Conservation (phyloP, 768 basidiomycete species). For the Termitomyces sp. region DNA sequence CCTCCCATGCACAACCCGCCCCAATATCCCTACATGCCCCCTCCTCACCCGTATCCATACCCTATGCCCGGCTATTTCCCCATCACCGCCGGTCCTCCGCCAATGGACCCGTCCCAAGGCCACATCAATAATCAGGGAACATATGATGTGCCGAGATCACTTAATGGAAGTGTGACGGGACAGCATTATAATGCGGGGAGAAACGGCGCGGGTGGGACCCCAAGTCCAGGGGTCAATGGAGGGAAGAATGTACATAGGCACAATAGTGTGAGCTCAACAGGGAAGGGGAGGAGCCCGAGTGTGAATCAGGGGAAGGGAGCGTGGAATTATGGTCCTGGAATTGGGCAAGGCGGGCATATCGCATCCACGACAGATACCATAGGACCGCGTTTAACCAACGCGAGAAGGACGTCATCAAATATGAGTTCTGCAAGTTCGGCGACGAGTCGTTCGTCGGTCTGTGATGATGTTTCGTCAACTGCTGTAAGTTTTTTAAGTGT, state of each 20-base stretch:
- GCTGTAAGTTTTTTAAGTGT: slow-evolving; percentile 47
- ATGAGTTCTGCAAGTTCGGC: slow-evolving; percentile 43
- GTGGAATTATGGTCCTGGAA: slow-evolving; percentile 70
- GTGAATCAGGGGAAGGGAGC: slow-evolving; percentile 33
- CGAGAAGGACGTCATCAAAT: slow-evolving; percentile 39
- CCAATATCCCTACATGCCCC: slow-evolving; percentile 27
- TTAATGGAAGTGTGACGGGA: slow-evolving; percentile 21
- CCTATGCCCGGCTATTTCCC: slow-evolving; percentile 24
- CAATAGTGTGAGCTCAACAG: slow-evolving; percentile 22
- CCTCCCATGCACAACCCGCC: slow-evolving; percentile 24
- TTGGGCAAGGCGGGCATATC: slow-evolving; percentile 39
- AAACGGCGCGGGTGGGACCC: slow-evolving; percentile 16
- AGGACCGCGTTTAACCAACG: slow-evolving; percentile 59
- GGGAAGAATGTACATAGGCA: slow-evolving; percentile 19
- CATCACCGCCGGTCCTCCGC: slow-evolving; percentile 5
- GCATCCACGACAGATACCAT: slow-evolving; percentile 40
- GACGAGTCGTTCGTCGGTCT: slow-evolving; percentile 43
- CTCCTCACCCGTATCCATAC: slow-evolving; percentile 23
- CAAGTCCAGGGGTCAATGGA: slow-evolving; percentile 24
- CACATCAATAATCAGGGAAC: slow-evolving; percentile 18
- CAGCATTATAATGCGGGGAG: slow-evolving; percentile 1
- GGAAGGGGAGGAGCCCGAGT: slow-evolving; percentile 23
- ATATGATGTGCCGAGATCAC: slow-evolving; percentile 18
- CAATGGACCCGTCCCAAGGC: slow-evolving; percentile 15
- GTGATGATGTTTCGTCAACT: slow-evolving; percentile 73